Base-by-base conservation (phyloP, 805 yeast genomes). In the Sugiyamaella americana region DNA sequence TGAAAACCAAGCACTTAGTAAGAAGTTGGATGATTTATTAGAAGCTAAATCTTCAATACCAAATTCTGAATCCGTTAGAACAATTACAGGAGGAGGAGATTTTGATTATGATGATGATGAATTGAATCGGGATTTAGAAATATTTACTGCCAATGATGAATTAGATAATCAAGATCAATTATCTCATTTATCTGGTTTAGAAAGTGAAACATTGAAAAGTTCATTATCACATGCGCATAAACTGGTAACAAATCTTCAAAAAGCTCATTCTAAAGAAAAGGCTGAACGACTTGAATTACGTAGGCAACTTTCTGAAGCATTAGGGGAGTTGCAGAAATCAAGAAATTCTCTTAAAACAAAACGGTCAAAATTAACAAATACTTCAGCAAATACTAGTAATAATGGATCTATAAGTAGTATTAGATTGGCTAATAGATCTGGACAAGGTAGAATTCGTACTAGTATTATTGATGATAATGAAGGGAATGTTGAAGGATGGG, bases 191-290 rank as follows among this genome's bases (percentile, higher is more conserved):
- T 47, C 58, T 11, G 59, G 52, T n/a, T 56, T 84, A 37, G 87
- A 84, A 57, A 66, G 76, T 2, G 89, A 85, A 57, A 80, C 88
- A 1, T 64, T 84, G 52, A 72, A 74, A 51, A 73, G 83, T 0
- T 80, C 84, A 20, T 69, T 86, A 54, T 70, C 72, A 16, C 85
- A 75, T 62, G 83, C 89, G 3, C 78, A 81, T 55, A 71, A 73
- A 50, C 74, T 79, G 2, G 79, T 84, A 41, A 65, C 78, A n/a
- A 80, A 74, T 55, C 69, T 84, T 51, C 74, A 84, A 59, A 66
- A 70, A 18, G 68, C 73, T 2, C 57, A 78, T 6, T 59, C 75
- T 49, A 78, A 75, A 58, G 62, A 66, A 41, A 72, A 67, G 52
- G 57, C 63, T 8, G 74, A 73, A 39, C 70, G 70, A 44, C 57